Conservation (phyloP, 495 filamentous ascomycete species). For the Penicillium flavigenum region DNA sequence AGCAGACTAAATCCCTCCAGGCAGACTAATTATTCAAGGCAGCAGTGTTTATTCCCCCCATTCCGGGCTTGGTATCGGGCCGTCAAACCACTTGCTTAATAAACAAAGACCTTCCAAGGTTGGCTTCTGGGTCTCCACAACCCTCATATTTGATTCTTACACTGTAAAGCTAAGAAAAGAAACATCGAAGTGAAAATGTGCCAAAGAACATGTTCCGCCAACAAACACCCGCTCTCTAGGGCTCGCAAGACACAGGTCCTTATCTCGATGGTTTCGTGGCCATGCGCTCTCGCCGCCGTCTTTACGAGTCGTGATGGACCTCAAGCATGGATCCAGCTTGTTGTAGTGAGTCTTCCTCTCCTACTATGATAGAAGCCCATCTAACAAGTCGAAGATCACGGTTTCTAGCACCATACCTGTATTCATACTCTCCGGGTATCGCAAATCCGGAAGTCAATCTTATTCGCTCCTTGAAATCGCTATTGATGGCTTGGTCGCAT, state of each 20-base stretch:
- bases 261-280: conserved; percentile 5
- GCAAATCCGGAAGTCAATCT: background rate
- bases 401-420: background rate
- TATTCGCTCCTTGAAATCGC: conserved; percentile 4
- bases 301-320: conserved; percentile 6
- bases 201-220: background rate
- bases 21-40: background rate
- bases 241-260: conserved; percentile 12
- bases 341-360: background rate
- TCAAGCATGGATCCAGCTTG: conserved; percentile 6
- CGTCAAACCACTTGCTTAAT: background rate
- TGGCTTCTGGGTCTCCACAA: background rate
- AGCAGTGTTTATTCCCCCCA: background rate
- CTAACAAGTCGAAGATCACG: conserved; percentile 1
- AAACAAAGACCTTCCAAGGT: background rate
- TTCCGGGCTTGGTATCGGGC: background rate
- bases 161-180: background rate
- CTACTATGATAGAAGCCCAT: background rate
- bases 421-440: conserved; percentile 1
- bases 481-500: conserved; percentile 1
- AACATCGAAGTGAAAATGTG: background rate
- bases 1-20: background rate
- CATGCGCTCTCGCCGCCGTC: conserved; percentile 8
- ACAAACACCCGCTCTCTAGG: conserved; percentile 1
- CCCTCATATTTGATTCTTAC: background rate